Evolutionary conservation across 169 alveolate species (phyloP).

Genomic region (Eimeria necatrix): DNA sequence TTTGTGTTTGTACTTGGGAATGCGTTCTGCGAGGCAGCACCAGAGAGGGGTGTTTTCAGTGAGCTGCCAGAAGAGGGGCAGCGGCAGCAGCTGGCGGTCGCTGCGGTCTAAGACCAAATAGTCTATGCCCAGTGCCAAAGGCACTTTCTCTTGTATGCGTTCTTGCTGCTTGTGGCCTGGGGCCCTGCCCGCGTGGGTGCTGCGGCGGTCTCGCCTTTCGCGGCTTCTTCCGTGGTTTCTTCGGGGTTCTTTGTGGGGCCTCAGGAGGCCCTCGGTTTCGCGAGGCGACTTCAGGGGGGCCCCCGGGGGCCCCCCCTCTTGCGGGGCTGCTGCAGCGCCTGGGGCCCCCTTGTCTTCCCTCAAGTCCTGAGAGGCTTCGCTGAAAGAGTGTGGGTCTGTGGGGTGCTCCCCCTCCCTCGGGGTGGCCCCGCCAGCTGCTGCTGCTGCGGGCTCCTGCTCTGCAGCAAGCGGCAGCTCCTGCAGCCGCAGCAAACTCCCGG

Average conservation of each 20-base stretch:
- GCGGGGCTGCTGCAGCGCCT: background rate
- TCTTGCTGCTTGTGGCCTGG: no score
- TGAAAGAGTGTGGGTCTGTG: background rate
- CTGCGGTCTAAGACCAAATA: background rate
- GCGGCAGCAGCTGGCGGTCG: background rate
- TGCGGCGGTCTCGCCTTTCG: no score
- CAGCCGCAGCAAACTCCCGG: background rate
- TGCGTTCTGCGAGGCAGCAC: constrained; percentile 22
- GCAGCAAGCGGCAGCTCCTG: background rate
- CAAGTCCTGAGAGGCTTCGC: background rate
- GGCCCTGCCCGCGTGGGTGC: no score
- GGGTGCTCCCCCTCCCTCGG: background rate
- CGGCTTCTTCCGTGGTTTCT: no score
- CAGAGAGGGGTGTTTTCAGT: constrained; percentile 71
- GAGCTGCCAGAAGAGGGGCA: constrained; percentile 75
- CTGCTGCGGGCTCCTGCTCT: background rate
- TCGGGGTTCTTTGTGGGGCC: no score
- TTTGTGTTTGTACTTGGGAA: constrained; percentile 28
- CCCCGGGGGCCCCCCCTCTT: no score
- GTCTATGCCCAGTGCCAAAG: background rate
- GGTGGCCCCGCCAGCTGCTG: constrained; percentile 5
- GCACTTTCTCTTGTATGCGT: background rate
- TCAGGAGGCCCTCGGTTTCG: background rate
- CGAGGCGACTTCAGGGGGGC: background rate
- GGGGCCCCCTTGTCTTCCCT: background rate